Percentiles rank a stretch among this genome's conserved stretches.
Conservation (phyloP, 2,329 filamentous ascomycete genomes). For the Diatrype stigma region DNA sequence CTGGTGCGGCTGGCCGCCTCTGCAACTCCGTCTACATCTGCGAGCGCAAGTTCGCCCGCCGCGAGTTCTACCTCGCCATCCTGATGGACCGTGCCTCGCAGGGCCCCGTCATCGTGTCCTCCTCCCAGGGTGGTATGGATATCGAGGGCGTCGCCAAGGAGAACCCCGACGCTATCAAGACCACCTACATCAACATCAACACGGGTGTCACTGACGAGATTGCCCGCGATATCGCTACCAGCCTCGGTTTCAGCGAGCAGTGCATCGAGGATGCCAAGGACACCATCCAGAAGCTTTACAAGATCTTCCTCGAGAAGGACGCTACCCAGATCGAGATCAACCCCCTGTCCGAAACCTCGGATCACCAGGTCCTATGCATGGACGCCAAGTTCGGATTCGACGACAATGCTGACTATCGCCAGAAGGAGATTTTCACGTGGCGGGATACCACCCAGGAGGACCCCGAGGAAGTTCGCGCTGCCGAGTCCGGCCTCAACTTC, state of each 20-base stretch:
- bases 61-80: constrained; percentile 98
- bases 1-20: constrained; percentile 84
- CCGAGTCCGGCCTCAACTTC: constrained; percentile 94
- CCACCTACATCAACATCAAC: constrained; percentile 91
- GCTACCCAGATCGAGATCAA: constrained; percentile 99
- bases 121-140: constrained; percentile 98
- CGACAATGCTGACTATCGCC: constrained; percentile 97
- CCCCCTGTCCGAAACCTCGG: constrained; percentile 94
- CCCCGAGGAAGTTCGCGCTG: constrained; percentile 93
- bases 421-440: constrained; percentile 93
- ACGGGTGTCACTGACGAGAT: constrained; percentile 93
- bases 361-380: constrained; percentile 98
- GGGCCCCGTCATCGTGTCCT: constrained; percentile 92
- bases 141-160: constrained; percentile 99
- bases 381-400: constrained; percentile 99
- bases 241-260: constrained; percentile 96
- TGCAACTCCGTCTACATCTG: constrained; percentile 99
- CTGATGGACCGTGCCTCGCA: constrained; percentile 95
- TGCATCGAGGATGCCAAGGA: constrained; percentile 93
- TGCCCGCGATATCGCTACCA: constrained; percentile 79
- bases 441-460: constrained; percentile 96
- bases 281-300: constrained; percentile 98
- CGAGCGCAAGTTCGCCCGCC: constrained; percentile 98
- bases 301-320: constrained; percentile 97
- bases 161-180: constrained; percentile 91